A percentile compares a stretch with the other conserved stretches of the same genome.
phyloP scores from a whole-genome alignment of 2,329 filamentous ascomycete genomes.

The Botrytis byssoidea region DNA sequence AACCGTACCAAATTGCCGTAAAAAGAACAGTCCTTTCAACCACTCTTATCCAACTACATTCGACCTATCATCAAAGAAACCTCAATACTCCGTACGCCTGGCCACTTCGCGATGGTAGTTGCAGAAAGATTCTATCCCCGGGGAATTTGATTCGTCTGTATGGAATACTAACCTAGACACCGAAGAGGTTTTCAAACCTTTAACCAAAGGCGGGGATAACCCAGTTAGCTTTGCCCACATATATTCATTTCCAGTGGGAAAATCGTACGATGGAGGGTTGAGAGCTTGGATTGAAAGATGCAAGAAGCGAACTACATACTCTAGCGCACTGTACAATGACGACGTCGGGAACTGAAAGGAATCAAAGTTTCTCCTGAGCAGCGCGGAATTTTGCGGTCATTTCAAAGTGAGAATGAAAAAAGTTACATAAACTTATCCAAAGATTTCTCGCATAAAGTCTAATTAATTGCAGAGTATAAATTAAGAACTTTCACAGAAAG shows the following conservation, averaged over 20 bases:
- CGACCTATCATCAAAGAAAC: background rate
- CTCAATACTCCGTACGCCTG: background rate
- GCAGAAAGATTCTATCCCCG: background rate
- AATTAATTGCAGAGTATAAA: background rate
- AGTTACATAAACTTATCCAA: background rate
- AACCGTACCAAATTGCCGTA: background rate
- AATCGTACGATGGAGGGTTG: background rate
- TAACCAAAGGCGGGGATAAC: background rate
- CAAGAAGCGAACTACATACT: background rate
- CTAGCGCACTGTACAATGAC: background rate
- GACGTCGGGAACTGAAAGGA: background rate
- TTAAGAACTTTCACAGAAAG: background rate
- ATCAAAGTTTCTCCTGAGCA: background rate
- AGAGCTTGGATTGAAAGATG: background rate
- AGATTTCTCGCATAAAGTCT: background rate
- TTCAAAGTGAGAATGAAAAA: background rate
- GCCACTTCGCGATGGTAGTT: background rate
- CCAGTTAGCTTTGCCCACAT: background rate
- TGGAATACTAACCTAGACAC: background rate
- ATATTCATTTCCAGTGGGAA: background rate
- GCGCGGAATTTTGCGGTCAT: background rate
- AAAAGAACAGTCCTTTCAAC: background rate
- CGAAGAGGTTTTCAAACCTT: background rate
- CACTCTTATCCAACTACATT: background rate
- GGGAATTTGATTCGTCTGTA: background rate